Evolutionary conservation across 495 filamentous ascomycete species (phyloP).

Genomic region (Cercophora samala): DNA sequence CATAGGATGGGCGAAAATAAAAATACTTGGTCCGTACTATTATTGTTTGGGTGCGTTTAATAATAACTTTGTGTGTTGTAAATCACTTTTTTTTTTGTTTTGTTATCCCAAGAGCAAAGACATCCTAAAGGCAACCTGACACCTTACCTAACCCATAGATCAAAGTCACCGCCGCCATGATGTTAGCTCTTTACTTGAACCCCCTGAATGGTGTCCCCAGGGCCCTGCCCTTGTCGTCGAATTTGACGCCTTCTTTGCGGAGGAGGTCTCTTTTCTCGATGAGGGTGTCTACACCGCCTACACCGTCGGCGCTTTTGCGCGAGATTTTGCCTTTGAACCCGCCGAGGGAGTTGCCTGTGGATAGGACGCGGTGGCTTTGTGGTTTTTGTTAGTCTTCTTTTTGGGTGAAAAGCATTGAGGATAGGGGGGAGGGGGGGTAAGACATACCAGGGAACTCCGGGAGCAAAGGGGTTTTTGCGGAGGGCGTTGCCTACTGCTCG

Average conservation of each 20-base stretch:
- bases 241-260: slow-evolving; percentile 40
- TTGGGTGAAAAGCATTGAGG: neutral
- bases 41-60: neutral
- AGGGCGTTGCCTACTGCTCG: slow-evolving; percentile 78
- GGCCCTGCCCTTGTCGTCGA: slow-evolving; percentile 39
- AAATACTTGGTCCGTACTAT: slow-evolving; percentile 1
- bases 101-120: too few species aligned
- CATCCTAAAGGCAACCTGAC: too few species aligned
- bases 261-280: slow-evolving; percentile 43
- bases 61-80: too few species aligned
- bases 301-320: slow-evolving; percentile 24
- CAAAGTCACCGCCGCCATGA: neutral
- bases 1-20: slow-evolving; percentile 6
- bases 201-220: slow-evolving; percentile 44
- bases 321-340: slow-evolving; percentile 49
- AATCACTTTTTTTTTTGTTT: too few species aligned
- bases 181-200: slow-evolving; percentile 13
- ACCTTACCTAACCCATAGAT: too few species aligned
- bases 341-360: slow-evolving; percentile 44
- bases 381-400: neutral
- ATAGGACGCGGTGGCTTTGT: slow-evolving; percentile 45
- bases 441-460: slow-evolving; percentile 50
- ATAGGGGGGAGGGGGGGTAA: neutral
- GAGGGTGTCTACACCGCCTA: slow-evolving; percentile 37
- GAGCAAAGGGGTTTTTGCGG: slow-evolving; percentile 67